A percentile compares a stretch with the other conserved stretches of the same genome.
These are phyloP conservation scores for Acanthochlamys bracteata DNA, from an alignment of 106 monocot genomes.

Conservation along the genomic window DNA sequence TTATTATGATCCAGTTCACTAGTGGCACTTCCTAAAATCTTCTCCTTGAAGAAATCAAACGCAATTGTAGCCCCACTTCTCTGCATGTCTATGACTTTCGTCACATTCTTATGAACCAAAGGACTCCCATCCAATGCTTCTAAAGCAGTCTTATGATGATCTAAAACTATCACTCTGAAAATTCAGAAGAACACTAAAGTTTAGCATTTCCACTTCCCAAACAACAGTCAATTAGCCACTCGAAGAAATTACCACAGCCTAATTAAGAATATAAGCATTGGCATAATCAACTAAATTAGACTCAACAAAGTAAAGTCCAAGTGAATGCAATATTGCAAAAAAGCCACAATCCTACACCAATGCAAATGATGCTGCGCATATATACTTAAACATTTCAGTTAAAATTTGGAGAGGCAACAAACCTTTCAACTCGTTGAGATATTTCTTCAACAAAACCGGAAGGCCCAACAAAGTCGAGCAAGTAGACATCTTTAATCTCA, in stretches of 20 bases:
- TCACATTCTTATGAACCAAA: constrained; percentile 48
- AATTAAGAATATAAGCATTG: too few species aligned
- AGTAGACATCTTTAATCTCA: constrained; percentile 66
- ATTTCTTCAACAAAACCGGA: constrained; percentile 62
- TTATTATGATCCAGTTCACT: constrained; percentile 6
- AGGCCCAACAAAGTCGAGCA: constrained; percentile 86
- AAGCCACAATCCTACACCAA: too few species aligned
- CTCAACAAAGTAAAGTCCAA: too few species aligned
- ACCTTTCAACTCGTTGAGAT: constrained; percentile 72
- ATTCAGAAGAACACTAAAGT: background rate
- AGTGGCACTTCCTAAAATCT: constrained; percentile 27
- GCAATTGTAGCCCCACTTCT: constrained; percentile 96
- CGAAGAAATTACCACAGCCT: too few species aligned
- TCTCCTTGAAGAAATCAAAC: constrained; percentile 62
- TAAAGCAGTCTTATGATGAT: constrained; percentile 94
- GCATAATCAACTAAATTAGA: too few species aligned
- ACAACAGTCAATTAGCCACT: too few species aligned
- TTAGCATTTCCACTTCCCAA: too few species aligned
- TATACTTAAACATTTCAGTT: too few species aligned
- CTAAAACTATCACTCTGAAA: constrained; percentile 79
- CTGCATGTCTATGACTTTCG: constrained; percentile 71
- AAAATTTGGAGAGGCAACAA: too few species aligned
- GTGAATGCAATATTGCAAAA: too few species aligned
- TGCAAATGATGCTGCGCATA: too few species aligned
- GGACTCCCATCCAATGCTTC: constrained; percentile 44